Evolutionary conservation across 495 filamentous ascomycete genomes (phyloP).

Genomic region (Pseudomonodictys pantanalensis): DNA sequence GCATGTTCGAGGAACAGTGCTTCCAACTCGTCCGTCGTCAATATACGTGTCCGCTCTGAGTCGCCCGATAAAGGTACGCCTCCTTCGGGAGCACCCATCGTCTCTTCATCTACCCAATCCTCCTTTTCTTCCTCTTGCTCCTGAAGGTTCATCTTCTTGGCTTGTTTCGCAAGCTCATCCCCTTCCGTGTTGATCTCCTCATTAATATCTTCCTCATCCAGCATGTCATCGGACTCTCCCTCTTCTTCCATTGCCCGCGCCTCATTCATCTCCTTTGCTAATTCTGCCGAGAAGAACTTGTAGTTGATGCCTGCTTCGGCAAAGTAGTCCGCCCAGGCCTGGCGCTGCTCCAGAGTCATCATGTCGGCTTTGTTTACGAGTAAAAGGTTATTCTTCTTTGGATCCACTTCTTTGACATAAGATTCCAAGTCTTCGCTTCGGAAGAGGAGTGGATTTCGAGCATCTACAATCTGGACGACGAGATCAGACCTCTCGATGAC

Average conservation of each 20-base stretch:
- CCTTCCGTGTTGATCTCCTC: constrained; percentile 33
- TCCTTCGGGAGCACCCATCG: constrained; percentile 21
- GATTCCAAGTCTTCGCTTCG: constrained; percentile 87
- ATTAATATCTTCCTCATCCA: constrained; percentile 27
- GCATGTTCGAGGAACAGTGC: constrained; percentile 67
- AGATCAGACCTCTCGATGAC: constrained; percentile 96
- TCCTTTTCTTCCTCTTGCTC: constrained; percentile 43
- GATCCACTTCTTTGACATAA: constrained; percentile 90
- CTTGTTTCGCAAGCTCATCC: constrained; percentile 35
- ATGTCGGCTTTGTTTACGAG: constrained; percentile 99
- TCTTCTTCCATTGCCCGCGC: constrained; percentile 50
- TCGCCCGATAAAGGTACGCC: constrained; percentile 31
- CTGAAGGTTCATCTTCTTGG: constrained; percentile 31
- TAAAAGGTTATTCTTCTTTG: constrained; percentile 84
- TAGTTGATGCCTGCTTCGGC: constrained; percentile 76
- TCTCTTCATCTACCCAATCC: constrained; percentile 39
- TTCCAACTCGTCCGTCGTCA: constrained; percentile 91
- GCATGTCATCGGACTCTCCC: constrained; percentile 44
- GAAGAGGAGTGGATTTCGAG: constrained; percentile 90
- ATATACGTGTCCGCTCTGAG: constrained; percentile 65
- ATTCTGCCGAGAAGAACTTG: constrained; percentile 89
- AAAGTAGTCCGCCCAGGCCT: constrained; percentile 86
- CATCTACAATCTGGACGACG: constrained; percentile 98
- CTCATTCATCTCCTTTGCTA: constrained; percentile 87
- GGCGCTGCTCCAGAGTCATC: constrained; percentile 86